Evolutionary conservation across 1,284 basidiomycete species (phyloP).

Genomic region (Ustilago hordei): DNA sequence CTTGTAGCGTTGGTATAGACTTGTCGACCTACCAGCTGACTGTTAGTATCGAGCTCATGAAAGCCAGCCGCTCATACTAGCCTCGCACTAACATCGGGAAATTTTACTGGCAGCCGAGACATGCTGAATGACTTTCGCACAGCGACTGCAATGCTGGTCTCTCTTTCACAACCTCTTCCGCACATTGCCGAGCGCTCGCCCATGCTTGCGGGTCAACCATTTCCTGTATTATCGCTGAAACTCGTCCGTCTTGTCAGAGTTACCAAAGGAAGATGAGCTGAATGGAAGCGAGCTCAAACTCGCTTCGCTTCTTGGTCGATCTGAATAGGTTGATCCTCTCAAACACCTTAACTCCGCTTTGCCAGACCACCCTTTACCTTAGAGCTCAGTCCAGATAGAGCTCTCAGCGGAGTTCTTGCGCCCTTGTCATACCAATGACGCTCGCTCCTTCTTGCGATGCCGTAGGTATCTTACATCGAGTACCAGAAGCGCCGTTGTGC

Average conservation of each 20-base stretch:
- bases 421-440: constrained; percentile 4
- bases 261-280: background rate
- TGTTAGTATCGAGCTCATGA: background rate
- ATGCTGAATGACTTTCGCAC: background rate
- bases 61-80: background rate
- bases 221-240: background rate
- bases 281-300: background rate
- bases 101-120: background rate
- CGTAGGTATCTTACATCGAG: background rate
- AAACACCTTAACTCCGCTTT: background rate
- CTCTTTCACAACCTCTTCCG: background rate
- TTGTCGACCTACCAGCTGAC: no score
- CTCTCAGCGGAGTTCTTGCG: constrained; percentile 9
- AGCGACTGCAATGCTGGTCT: background rate
- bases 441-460: background rate
- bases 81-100: constrained; percentile 4
- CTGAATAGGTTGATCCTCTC: background rate
- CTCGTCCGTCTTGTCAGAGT: no score
- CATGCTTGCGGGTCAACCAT: background rate
- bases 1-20: no score
- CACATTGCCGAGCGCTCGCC: background rate
- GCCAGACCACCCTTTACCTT: background rate
- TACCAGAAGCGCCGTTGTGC: background rate
- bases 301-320: background rate
- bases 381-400: background rate